Base-by-base conservation (phyloP, 1,284 basidiomycete genomes). In the Athelia psychrophila region DNA sequence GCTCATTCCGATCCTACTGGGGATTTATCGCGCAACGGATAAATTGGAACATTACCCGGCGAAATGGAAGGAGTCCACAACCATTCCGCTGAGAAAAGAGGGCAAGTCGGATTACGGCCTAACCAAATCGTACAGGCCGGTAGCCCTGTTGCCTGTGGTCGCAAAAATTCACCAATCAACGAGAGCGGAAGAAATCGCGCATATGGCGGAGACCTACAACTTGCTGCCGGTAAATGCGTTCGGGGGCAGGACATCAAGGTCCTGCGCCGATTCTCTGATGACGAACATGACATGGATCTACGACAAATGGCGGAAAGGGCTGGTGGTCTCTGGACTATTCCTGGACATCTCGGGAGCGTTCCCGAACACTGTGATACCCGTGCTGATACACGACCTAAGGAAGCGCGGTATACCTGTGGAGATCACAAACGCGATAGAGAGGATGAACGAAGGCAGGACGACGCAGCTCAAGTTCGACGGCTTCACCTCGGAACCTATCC, bases 321-420 rank as follows among this genome's bases (percentile, higher is more conserved):
- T 70, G 19, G 72, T 71, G 0, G 70, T 60, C 0, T 60, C 64
- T 0, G 58, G 61, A 0, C 51, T 76, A 0, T 72, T 73, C 52
- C 61, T 75, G 2, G 73, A 77, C 54, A 64, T 77, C 16, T 64
- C 72, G 56, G 69, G 64, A 0, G 72, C 73, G 0, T 77, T 75
- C 58, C 73, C 70, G 0, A 74, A 64, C 23, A 62, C 59, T 0
- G 58, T 62, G 1, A 56, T 61, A 0, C 56, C 64, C 1, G 36
- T 59, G 0, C 67, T 76, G 1, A 18, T 65, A 6, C 65, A 71
- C 53, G 60, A 75, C 35, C 57, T 75, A 58, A 47, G 59, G 10
- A 50, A 38, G 30, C n/a, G 54, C 3, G 65, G 70, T 0, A 50
- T 72, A 0, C 71, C 70, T 1, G 23, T 35, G 13, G 57, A 58